A percentile compares a stretch with the other conserved stretches of the same genome.
phyloP scores from a whole-genome alignment of 495 filamentous ascomycete species.

The Penicillium soppii region DNA sequence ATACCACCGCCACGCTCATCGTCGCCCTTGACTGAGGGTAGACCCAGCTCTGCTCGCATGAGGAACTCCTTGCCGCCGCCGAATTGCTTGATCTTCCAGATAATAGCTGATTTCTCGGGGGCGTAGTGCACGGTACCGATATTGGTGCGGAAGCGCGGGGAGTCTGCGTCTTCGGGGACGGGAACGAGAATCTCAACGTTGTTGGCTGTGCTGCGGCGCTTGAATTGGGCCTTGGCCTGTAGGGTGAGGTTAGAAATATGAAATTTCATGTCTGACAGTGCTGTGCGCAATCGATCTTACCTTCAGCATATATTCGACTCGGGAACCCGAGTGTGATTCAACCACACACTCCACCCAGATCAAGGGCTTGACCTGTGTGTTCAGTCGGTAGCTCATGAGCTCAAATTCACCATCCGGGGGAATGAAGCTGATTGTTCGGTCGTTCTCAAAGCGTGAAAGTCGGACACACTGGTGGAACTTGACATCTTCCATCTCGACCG shows the following conservation, averaged over 20 bases:
- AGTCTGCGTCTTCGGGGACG: constrained; percentile 96
- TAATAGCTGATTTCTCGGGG: constrained; percentile 93
- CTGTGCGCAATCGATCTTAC: constrained; percentile 33
- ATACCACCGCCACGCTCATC: constrained; percentile 95
- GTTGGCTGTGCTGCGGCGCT: constrained; percentile 95
- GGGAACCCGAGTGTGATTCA: constrained; percentile 87
- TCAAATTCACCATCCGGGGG: constrained; percentile 98
- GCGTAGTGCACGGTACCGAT: constrained; percentile 98
- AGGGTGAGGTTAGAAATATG: constrained; percentile 1
- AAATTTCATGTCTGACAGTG: background rate
- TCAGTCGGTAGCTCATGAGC: constrained; percentile 98
- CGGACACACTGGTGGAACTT: constrained; percentile 99
- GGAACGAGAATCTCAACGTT: constrained; percentile 98
- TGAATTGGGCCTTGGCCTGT: constrained; percentile 94
- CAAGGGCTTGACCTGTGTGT: constrained; percentile 96
- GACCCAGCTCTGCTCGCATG: constrained; percentile 96
- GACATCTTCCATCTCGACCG: constrained; percentile 99
- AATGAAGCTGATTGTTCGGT: constrained; percentile 98
- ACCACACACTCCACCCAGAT: constrained; percentile 99
- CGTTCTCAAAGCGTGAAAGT: constrained; percentile 94
- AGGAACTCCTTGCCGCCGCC: constrained; percentile 97
- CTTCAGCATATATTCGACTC: constrained; percentile 99
- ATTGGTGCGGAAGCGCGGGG: constrained; percentile 94
- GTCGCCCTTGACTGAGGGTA: constrained; percentile 93
- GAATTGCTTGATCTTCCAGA: constrained; percentile 99